Conservation (phyloP, 441 rosid genomes). For the Erodium trifolium region DNA sequence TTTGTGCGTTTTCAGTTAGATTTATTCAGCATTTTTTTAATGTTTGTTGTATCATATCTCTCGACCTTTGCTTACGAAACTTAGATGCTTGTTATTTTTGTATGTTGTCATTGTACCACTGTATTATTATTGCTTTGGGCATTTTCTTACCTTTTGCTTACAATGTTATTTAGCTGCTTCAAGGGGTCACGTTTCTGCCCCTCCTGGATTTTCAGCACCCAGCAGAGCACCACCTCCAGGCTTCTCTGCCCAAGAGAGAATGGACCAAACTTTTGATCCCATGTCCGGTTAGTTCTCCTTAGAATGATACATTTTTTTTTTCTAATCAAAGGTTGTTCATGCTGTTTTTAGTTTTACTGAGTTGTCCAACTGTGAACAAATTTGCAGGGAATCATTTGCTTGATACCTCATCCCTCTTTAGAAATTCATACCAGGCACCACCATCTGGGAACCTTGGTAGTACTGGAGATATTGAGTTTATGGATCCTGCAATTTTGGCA, state of each 20-base stretch:
- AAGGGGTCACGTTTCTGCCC: conserved; percentile 71
- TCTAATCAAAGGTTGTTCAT: not conserved
- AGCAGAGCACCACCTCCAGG: conserved; percentile 93
- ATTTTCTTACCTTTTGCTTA: not conserved
- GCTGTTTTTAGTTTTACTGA: conserved; percentile 4
- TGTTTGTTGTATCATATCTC: not conserved
- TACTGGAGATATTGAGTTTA: conserved; percentile 56
- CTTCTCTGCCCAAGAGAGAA: conserved; percentile 65
- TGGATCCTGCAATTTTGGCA: conserved; percentile 93
- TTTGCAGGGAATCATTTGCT: conserved; percentile 43
- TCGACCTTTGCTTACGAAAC: not conserved
- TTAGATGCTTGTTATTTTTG: not conserved
- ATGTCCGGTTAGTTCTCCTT: conserved; percentile 35
- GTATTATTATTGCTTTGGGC: not conserved
- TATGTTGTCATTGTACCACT: not conserved
- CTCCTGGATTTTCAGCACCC: conserved; percentile 85
- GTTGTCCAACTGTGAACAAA: not conserved
- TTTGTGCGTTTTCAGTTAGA: no score
- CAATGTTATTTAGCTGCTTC: conserved; percentile 35
- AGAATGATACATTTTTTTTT: not conserved
- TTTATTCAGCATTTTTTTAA: no score
- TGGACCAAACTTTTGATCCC: conserved; percentile 45
- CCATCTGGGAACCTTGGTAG: conserved; percentile 33
- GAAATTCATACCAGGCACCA: conserved; percentile 48
- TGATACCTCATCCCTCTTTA: conserved; percentile 37